Percentiles rank a stretch among this genome's conserved stretches.
phyloP scores from a whole-genome alignment of 2,329 filamentous ascomycete species.

The Amauroascus niger region DNA sequence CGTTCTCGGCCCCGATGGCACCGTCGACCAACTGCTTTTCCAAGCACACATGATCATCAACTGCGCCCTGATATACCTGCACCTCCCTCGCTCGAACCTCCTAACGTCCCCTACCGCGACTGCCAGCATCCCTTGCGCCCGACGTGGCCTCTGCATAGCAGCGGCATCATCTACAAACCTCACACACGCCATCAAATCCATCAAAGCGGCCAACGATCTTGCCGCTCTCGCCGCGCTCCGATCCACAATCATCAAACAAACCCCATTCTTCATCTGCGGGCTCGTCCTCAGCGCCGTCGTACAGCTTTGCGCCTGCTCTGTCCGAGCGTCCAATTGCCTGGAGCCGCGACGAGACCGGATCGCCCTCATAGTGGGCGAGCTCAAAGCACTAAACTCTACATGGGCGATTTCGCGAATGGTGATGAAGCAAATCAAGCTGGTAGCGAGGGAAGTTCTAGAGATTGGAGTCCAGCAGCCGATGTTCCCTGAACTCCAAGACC shows the following conservation, averaged over 20 bases:
- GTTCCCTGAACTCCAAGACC: conserved; percentile 10
- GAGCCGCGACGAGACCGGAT: conserved; percentile 57
- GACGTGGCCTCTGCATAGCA: conserved; percentile 30
- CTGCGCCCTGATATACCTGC: conserved; percentile 58
- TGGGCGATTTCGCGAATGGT: conserved; percentile 65
- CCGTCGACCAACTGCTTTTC: conserved; percentile 82
- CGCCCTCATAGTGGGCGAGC: conserved; percentile 65
- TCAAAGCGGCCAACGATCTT: conserved; percentile 68
- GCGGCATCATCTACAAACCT: conserved; percentile 36
- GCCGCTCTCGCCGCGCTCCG: conserved; percentile 58
- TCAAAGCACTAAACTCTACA: conserved; percentile 57
- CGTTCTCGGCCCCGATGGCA: conserved; percentile 57
- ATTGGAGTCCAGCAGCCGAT: conserved; percentile 29
- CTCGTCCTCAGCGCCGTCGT: conserved; percentile 70
- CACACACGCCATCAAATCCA: conserved; percentile 65
- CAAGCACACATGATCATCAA: conserved; percentile 74
- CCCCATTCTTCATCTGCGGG: conserved; percentile 74
- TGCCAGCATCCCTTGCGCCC: conserved; percentile 41
- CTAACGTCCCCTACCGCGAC: conserved; percentile 44
- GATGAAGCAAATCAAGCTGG: conserved; percentile 62
- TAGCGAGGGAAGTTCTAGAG: conserved; percentile 63
- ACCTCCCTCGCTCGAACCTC: conserved; percentile 69
- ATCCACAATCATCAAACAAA: conserved; percentile 58
- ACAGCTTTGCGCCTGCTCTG: conserved; percentile 68
- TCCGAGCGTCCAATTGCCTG: conserved; percentile 47